Evolutionary conservation across 352 stramenopile genomes (phyloP).

Genomic region (Pythium chondricola): DNA sequence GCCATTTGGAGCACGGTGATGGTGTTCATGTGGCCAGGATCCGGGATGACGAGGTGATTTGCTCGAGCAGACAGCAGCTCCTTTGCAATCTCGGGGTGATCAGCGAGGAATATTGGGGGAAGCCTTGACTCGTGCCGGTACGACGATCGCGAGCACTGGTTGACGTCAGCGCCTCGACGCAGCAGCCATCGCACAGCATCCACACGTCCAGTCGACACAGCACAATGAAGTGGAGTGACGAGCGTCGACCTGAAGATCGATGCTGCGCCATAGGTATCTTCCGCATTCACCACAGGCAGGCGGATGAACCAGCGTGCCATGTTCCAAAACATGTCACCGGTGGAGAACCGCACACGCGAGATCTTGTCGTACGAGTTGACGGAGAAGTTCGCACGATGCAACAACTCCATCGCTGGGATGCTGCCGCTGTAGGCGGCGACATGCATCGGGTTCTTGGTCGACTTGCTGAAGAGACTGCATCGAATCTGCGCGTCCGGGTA

Average conservation of each 20-base stretch:
- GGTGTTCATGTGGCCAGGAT: conserved; percentile 82
- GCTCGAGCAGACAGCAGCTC: conserved; percentile 55
- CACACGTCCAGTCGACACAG: conserved; percentile 64
- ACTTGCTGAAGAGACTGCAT: conserved; percentile 64
- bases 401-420: conserved; percentile 61
- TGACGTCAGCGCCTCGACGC: conserved; percentile 64
- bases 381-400: conserved; percentile 46
- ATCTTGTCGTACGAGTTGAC: conserved; percentile 82
- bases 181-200: conserved; percentile 72
- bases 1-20: conserved; percentile 77
- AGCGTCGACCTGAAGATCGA: conserved; percentile 70
- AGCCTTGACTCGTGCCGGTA: conserved; percentile 55
- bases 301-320: conserved; percentile 64
- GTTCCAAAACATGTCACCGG: conserved; percentile 80
- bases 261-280: conserved; percentile 47
- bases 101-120: conserved; percentile 74
- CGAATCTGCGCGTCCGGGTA: conserved; percentile 65
- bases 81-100: conserved; percentile 76
- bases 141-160: conserved; percentile 70
- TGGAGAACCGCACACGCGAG: conserved; percentile 66
- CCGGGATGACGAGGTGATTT: conserved; percentile 74
- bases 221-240: conserved; percentile 71
- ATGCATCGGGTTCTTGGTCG: conserved; percentile 82
- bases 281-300: conserved; percentile 54
- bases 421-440: conserved; percentile 76